Evolutionary conservation across 2,329 filamentous ascomycete species (phyloP).

Genomic region (Cephalotrichum gorgonifer): DNA sequence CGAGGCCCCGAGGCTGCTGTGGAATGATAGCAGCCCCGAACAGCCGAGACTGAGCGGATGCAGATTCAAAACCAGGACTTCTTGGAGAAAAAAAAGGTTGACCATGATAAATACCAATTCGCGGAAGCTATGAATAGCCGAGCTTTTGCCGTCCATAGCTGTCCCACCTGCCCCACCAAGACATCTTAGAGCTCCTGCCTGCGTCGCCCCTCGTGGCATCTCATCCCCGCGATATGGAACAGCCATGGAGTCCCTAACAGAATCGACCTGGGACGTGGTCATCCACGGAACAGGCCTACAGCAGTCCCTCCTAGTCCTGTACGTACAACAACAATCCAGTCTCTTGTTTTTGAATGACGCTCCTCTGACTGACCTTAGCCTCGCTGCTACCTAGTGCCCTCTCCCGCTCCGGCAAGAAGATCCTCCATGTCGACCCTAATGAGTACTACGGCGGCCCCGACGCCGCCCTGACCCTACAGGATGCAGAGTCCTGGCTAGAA

Average conservation of each 20-base stretch:
- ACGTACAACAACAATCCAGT: constrained; percentile 21
- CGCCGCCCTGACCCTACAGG: constrained; percentile 74
- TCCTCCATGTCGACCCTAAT: constrained; percentile 82
- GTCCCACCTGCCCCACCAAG: constrained; percentile 4
- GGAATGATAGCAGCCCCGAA: constrained; percentile 1
- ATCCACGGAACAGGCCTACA: constrained; percentile 70
- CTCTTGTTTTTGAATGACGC: constrained; percentile 1
- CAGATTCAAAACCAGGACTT: background rate
- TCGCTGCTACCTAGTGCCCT: constrained; percentile 55
- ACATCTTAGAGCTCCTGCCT: constrained; percentile 10
- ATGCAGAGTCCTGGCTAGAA: constrained; percentile 60
- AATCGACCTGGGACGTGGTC: constrained; percentile 69
- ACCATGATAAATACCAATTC: background rate
- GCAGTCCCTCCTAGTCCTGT: constrained; percentile 74
- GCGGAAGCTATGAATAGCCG: background rate
- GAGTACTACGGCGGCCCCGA: constrained; percentile 80
- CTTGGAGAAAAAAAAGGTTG: background rate
- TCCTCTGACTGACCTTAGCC: constrained; percentile 31
- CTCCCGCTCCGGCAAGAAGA: constrained; percentile 82
- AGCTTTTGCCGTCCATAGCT: background rate
- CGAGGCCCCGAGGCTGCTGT: constrained; percentile 12
- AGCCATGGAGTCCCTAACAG: constrained; percentile 63
- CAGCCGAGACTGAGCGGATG: constrained; percentile 7
- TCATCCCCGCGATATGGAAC: background rate
- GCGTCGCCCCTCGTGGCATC: constrained; percentile 3